Evolutionary conservation across 2,329 filamentous ascomycete species (phyloP).

Genomic region (Cladosporium phlei): DNA sequence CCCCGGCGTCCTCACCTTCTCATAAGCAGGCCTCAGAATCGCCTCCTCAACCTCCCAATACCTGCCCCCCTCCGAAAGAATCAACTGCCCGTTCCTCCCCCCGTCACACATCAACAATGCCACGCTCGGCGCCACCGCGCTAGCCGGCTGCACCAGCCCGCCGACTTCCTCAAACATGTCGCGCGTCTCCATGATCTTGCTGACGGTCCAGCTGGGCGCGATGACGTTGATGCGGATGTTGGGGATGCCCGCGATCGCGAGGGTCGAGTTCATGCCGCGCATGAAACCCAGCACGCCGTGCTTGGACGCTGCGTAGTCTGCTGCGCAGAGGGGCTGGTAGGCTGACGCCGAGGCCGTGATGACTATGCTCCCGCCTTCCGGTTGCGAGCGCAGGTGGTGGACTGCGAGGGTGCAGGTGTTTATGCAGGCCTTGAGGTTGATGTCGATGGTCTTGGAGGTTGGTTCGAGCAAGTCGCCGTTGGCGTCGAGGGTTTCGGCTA

Average conservation of each 20-base stretch:
- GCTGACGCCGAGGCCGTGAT: constrained; percentile 50
- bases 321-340: constrained; percentile 47
- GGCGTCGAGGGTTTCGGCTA: constrained; percentile 34
- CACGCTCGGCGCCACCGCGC: constrained; percentile 46
- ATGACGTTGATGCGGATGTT: constrained; percentile 53
- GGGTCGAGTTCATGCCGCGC: constrained; percentile 41
- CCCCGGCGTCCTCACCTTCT: background rate
- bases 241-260: constrained; percentile 35
- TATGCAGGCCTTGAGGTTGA: constrained; percentile 41
- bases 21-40: constrained; percentile 20
- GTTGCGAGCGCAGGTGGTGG: constrained; percentile 46
- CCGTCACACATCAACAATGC: constrained; percentile 48
- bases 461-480: constrained; percentile 29
- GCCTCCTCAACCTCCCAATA: constrained; percentile 52
- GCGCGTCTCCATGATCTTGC: too few species aligned
- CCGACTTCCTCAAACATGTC: constrained; percentile 37
- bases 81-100: constrained; percentile 46
- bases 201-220: constrained; percentile 54
- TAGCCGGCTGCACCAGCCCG: constrained; percentile 42
- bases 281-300: constrained; percentile 53
- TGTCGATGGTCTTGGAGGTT: constrained; percentile 35
- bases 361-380: constrained; percentile 49
- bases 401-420: constrained; percentile 38
- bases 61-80: constrained; percentile 48
- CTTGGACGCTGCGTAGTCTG: constrained; percentile 54